These are phyloP conservation scores for Penicillium sp. DNA, from an alignment of 2,329 filamentous ascomycete species.

Conservation along the genomic window DNA sequence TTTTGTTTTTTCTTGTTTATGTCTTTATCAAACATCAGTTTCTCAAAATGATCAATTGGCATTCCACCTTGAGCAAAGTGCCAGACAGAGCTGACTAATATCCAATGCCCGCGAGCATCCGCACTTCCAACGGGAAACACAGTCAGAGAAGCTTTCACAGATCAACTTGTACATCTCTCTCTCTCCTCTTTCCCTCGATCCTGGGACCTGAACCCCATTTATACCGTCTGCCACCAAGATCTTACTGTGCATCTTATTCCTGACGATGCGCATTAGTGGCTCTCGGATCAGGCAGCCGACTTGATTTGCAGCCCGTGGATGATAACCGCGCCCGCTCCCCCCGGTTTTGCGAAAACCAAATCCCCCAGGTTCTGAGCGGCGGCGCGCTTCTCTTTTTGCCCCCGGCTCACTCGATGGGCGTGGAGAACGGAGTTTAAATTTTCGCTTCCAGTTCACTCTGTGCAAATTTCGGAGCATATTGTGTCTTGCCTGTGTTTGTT, in stretches of 20 bases:
- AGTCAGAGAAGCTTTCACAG: neutral
- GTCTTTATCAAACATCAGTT: neutral
- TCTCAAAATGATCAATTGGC: neutral
- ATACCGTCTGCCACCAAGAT: neutral
- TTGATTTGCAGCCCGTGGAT: conserved; percentile 15
- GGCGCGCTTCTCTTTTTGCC: neutral
- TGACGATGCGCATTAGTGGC: conserved; percentile 20
- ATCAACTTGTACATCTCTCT: neutral
- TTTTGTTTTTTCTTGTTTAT: neutral
- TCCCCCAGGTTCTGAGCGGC: conserved; percentile 7
- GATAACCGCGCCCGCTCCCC: conserved; percentile 11
- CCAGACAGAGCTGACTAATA: conserved; percentile 1
- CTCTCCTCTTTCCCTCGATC: neutral
- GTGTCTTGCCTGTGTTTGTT: neutral
- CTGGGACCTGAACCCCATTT: neutral
- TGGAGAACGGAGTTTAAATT: neutral
- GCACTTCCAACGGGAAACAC: neutral
- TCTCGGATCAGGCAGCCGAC: conserved; percentile 23
- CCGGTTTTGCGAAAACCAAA: conserved; percentile 19
- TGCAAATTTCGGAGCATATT: neutral
- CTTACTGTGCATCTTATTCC: neutral
- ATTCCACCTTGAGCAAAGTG: neutral
- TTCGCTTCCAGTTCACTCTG: neutral
- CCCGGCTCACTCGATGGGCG: too few relatives aligned
- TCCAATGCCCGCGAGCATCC: neutral